Evolutionary conservation across 2,329 filamentous ascomycete species (phyloP).

Genomic region (Arthrobotrys megalospora): DNA sequence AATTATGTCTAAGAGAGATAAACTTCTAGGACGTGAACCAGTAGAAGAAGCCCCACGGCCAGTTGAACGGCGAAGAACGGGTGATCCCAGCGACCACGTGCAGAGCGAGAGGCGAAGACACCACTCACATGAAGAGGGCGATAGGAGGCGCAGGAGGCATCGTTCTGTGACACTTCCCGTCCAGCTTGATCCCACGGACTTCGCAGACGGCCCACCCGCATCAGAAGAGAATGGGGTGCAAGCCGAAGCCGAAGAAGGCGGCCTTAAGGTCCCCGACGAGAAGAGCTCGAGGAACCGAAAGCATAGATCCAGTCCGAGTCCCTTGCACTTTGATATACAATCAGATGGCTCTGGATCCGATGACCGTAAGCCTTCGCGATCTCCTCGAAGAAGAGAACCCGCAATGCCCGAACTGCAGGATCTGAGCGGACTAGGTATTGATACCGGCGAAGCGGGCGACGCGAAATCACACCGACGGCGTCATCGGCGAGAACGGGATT

Average conservation of each 20-base stretch:
- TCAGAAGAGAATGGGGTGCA: constrained; percentile 40
- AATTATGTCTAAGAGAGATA: constrained; percentile 35
- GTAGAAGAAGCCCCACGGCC: constrained; percentile 40
- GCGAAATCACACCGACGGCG: constrained; percentile 43
- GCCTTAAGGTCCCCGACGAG: constrained; percentile 29
- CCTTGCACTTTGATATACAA: constrained; percentile 48
- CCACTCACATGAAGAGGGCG: constrained; percentile 48
- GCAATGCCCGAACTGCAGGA: constrained; percentile 48
- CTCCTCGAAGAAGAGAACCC: constrained; percentile 27
- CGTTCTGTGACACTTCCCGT: constrained; percentile 48
- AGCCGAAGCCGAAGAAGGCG: constrained; percentile 24
- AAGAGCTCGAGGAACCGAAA: constrained; percentile 40
- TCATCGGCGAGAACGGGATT: constrained; percentile 48
- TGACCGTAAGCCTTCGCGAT: constrained; percentile 36
- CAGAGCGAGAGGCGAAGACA: constrained; percentile 41
- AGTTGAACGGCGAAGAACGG: constrained; percentile 49
- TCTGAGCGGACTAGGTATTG: constrained; percentile 47
- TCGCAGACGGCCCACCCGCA: constrained; percentile 36
- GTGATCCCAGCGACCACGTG: constrained; percentile 28
- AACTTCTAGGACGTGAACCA: constrained; percentile 41
- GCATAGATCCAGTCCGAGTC: constrained; percentile 43
- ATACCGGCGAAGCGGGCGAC: constrained; percentile 47
- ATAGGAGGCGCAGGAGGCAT: constrained; percentile 44
- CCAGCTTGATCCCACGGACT: constrained; percentile 43
- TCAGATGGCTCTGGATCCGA: constrained; percentile 52